Conservation (phyloP, 2,329 filamentous ascomycete genomes). For the Cytospora leucostoma region DNA sequence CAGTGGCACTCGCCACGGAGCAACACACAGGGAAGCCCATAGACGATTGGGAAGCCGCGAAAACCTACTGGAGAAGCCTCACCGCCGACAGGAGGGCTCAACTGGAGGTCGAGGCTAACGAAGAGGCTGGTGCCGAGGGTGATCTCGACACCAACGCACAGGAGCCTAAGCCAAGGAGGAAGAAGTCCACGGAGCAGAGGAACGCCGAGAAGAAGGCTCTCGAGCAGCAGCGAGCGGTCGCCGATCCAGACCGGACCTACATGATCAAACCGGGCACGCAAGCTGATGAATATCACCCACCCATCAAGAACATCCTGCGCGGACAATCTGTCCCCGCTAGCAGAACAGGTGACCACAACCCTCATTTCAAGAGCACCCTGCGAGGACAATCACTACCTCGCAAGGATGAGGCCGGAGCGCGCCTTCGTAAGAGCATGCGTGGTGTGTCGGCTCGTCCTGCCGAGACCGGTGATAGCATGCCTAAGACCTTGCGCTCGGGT, state of each 20-base stretch:
- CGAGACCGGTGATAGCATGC: slow-evolving; percentile 39
- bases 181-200: slow-evolving; percentile 45
- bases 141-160: slow-evolving; percentile 43
- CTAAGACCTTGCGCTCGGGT: slow-evolving; percentile 34
- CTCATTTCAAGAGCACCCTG: slow-evolving; percentile 19
- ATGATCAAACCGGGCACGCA: slow-evolving; percentile 38
- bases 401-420: slow-evolving; percentile 28
- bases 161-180: slow-evolving; percentile 41
- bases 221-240: slow-evolving; percentile 38
- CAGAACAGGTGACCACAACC: slow-evolving; percentile 22
- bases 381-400: slow-evolving; percentile 27
- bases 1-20: neutral
- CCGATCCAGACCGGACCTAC: slow-evolving; percentile 32
- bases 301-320: slow-evolving; percentile 21
- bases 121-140: slow-evolving; percentile 53
- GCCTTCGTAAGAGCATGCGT: slow-evolving; percentile 52
- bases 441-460: slow-evolving; percentile 30
- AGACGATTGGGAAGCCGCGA: slow-evolving; percentile 67
- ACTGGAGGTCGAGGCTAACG: slow-evolving; percentile 58
- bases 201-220: slow-evolving; percentile 43
- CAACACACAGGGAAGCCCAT: slow-evolving; percentile 7
- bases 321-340: slow-evolving; percentile 4
- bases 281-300: slow-evolving; percentile 25
- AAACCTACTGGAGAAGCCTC: slow-evolving; percentile 69
- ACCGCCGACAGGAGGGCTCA: slow-evolving; percentile 63